Base-by-base conservation (phyloP, 306 rosid genomes). In the Fragaria iinumae region DNA sequence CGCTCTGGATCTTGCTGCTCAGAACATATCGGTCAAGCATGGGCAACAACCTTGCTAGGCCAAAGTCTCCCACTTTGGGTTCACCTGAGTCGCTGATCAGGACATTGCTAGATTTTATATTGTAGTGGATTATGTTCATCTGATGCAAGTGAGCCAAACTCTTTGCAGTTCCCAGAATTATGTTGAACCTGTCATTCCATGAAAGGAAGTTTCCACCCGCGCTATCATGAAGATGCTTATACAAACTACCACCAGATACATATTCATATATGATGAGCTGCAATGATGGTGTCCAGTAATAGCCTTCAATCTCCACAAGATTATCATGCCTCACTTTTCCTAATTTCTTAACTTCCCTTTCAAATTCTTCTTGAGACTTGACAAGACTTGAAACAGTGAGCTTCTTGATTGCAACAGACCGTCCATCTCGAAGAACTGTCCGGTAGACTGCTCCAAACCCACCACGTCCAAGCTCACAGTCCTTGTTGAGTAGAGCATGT, bases 1-100 rank as follows among this genome's bases (percentile, higher is more conserved):
- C 99, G 6, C 99, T 96, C 77, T 96, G 99, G 77, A 92, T 96
- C 91, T 96, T 96, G 86, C 99, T 96, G 89, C 99, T 96, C 78
- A 96, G 74, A 59, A 92, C 94, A 10, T 96, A 96, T 1, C 98
- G 92, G 56, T 96, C 99, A 2, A 96, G 99, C 98, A 96, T 92
- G 23, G 99, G 98, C 74, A 96, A 75, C 83, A 96, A 84, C 76
- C 96, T 89, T 8, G 99, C 99, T 12, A 96, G 91, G 74, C 98
- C 99, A 64, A 82, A 96, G 79, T 96, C 99, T 17, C 93, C 98
- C 5, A 96, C 90, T 82, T 96, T 92, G 9, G 99, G 90, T 82
- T 96, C 99, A 0, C 97, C 98, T 0, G 88, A 82, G 76, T 89
- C 55, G 71, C 90, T 97, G 21, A 96, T 83, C 53, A 96, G 92